Evolutionary conservation across 2,329 filamentous ascomycete genomes (phyloP).

Genomic region (Calonectria hongkongensis): DNA sequence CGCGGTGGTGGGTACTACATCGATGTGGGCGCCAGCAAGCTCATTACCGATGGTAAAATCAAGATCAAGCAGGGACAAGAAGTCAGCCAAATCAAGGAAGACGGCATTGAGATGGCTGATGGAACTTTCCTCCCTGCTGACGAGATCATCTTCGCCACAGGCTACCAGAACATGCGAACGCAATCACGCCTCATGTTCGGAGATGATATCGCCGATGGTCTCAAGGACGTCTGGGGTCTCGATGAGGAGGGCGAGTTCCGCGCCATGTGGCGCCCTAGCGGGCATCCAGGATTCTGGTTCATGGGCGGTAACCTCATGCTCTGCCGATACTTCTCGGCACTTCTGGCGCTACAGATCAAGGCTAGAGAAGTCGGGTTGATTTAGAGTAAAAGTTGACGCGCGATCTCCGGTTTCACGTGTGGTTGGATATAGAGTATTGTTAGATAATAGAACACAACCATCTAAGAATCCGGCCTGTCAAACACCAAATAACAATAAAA

Average conservation of each 20-base stretch:
- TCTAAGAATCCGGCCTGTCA: background rate
- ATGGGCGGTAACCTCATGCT: slow-evolving; percentile 16
- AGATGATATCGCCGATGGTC: background rate
- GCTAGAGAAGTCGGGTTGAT: slow-evolving; percentile 8
- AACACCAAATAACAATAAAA: background rate
- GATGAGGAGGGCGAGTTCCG: slow-evolving; percentile 17
- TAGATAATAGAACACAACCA: background rate
- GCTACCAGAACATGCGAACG: slow-evolving; percentile 22
- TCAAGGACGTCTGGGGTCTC: slow-evolving; percentile 4
- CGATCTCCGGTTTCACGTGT: background rate
- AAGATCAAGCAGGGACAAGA: slow-evolving; percentile 22
- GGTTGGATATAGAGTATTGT: background rate
- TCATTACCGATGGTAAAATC: slow-evolving; percentile 10
- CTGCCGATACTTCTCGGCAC: slow-evolving; percentile 11
- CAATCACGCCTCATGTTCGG: slow-evolving; percentile 17
- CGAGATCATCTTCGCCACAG: slow-evolving; percentile 21
- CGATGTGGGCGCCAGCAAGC: background rate
- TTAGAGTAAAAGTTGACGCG: background rate
- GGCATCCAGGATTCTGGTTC: slow-evolving; percentile 17
- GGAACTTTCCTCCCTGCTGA: slow-evolving; percentile 3
- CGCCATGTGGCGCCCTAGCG: slow-evolving; percentile 14
- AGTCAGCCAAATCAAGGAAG: slow-evolving; percentile 3
- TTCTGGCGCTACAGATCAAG: slow-evolving; percentile 15
- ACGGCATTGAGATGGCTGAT: slow-evolving; percentile 8
- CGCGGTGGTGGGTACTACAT: slow-evolving; percentile 15